phyloP scores from a whole-genome alignment of 1,284 basidiomycete genomes.

The Sanghuangporus weigelae region DNA sequence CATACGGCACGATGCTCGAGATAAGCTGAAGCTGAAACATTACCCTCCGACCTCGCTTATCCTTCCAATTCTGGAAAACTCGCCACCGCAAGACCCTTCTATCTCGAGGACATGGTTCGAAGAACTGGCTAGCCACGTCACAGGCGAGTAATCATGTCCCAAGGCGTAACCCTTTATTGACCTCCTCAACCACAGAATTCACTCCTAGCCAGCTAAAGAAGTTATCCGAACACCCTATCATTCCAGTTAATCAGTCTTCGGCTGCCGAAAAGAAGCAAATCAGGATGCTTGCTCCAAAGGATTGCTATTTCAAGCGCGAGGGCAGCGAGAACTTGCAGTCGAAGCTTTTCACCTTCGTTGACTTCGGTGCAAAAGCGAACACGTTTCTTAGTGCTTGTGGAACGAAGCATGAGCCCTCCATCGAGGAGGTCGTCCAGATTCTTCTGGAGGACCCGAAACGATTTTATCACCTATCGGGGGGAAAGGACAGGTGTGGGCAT shows the following conservation, averaged over 20 bases:
- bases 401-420: constrained; percentile 83
- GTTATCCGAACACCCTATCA: constrained; percentile 49
- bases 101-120: constrained; percentile 71
- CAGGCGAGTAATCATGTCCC: constrained; percentile 39
- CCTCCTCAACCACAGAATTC: constrained; percentile 38
- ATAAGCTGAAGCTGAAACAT: constrained; percentile 70
- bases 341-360: constrained; percentile 81
- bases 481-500: constrained; percentile 51
- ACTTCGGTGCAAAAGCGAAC: constrained; percentile 84
- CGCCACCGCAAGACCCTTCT: constrained; percentile 52
- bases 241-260: constrained; percentile 37
- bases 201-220: constrained; percentile 38
- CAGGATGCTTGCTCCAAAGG: constrained; percentile 52
- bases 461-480: constrained; percentile 66
- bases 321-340: constrained; percentile 58
- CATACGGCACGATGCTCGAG: constrained; percentile 50
- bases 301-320: constrained; percentile 64
- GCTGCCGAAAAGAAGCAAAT: constrained; percentile 27
- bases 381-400: constrained; percentile 85
- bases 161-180: constrained; percentile 19
- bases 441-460: constrained; percentile 59
- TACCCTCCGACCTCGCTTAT: constrained; percentile 71
- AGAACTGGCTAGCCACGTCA: constrained; percentile 69
- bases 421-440: constrained; percentile 70
- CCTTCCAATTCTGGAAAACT: constrained; percentile 56